A percentile compares a stretch with the other conserved stretches of the same genome.
Evolutionary conservation across 2,329 filamentous ascomycete species (phyloP).

Genomic region (Aspergillus sp.): DNA sequence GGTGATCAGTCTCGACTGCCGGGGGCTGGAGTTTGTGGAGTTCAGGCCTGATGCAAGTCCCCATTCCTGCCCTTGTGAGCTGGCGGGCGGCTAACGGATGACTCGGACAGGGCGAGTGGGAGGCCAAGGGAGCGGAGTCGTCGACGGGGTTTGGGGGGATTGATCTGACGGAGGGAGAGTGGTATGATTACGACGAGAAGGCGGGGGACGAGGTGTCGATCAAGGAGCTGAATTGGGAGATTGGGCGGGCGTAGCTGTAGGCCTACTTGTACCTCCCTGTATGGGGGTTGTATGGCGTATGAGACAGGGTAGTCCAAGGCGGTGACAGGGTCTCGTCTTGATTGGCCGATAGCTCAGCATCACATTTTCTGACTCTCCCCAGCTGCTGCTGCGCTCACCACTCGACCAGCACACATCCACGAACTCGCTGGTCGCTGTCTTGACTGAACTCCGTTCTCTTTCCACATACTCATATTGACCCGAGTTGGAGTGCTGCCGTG

Average conservation of each 20-base stretch:
- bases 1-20: constrained; percentile 85
- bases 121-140: constrained; percentile 72
- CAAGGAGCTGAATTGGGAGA: constrained; percentile 79
- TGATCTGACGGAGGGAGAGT: constrained; percentile 81
- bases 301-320: constrained; percentile 10
- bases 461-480: background rate
- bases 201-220: constrained; percentile 84
- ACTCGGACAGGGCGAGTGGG: constrained; percentile 68
- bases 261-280: constrained; percentile 2
- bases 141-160: constrained; percentile 71
- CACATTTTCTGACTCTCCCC: constrained; percentile 25
- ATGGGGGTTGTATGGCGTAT: background rate
- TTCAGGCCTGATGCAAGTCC: constrained; percentile 74
- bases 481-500: background rate
- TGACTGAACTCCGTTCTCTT: background rate
- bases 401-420: constrained; percentile 2
- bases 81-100: constrained; percentile 4
- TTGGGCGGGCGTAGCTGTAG: constrained; percentile 54
- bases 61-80: background rate
- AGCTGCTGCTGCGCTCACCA: constrained; percentile 4
- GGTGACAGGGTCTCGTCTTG: constrained; percentile 12
- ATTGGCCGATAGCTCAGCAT: constrained; percentile 19
- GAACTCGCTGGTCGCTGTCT: background rate
- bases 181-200: constrained; percentile 98
- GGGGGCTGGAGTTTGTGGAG: constrained; percentile 82